phyloP scores from a whole-genome alignment of 75 land plant genomes.

The Cryptomeria japonica region DNA sequence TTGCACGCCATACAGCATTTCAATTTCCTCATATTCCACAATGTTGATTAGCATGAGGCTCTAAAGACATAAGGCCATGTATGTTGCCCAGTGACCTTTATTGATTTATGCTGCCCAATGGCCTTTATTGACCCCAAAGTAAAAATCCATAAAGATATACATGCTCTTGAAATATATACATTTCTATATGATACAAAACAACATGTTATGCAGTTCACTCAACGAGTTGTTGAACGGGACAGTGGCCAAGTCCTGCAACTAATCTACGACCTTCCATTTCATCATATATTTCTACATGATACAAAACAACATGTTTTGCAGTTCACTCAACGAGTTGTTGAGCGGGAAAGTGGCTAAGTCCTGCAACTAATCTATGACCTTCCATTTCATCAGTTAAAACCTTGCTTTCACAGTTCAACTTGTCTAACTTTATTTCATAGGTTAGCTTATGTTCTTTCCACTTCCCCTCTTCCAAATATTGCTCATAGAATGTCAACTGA shows the following conservation, averaged over 20 bases:
- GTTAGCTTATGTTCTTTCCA: conserved; percentile 75
- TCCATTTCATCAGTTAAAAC: background rate
- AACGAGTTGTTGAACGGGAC: background rate
- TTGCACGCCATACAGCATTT: background rate
- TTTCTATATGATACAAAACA: background rate
- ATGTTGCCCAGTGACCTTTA: background rate
- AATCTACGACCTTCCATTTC: background rate
- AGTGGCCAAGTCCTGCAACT: background rate
- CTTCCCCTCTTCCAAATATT: conserved; percentile 47
- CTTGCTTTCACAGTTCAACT: background rate
- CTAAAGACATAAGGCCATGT: background rate
- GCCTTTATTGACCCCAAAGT: background rate
- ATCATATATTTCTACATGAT: background rate
- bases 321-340: background rate
- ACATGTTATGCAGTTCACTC: background rate
- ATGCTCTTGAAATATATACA: background rate
- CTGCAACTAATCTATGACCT: background rate
- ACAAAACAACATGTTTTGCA: background rate
- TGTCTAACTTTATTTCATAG: conserved; percentile 31
- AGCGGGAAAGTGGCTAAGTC: background rate
- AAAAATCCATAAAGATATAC: background rate
- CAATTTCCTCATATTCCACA: background rate
- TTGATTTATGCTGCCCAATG: background rate
- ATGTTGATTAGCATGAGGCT: background rate
- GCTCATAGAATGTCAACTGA: conserved; percentile 61